phyloP scores from a whole-genome alignment of 2,329 filamentous ascomycete genomes.

The Calonectria multiphialidica region DNA sequence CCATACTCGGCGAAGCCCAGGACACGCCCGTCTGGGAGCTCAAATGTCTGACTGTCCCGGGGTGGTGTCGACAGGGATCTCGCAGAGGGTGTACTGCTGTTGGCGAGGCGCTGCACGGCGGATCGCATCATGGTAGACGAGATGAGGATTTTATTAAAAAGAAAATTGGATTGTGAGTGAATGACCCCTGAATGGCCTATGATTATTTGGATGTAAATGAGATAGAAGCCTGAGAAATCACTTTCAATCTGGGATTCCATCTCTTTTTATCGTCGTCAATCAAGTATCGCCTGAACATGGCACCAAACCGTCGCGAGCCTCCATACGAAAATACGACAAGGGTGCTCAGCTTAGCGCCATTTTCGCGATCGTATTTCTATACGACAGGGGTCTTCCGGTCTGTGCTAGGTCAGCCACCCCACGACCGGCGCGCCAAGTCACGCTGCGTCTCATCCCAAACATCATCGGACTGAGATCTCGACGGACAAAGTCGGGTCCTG shows the following conservation, averaged over 20 bases:
- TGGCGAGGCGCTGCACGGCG: background rate
- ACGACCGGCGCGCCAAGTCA: background rate
- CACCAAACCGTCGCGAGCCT: background rate
- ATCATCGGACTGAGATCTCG: background rate
- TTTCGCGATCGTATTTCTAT: background rate
- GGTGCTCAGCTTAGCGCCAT: background rate
- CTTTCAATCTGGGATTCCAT: background rate
- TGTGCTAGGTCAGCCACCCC: background rate
- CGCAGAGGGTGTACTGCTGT: background rate
- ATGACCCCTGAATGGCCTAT: background rate
- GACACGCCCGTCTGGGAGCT: constrained; percentile 53
- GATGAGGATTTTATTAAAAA: background rate
- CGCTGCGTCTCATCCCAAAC: background rate
- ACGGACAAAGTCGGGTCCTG: background rate
- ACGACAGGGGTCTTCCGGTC: background rate
- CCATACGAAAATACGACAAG: constrained; percentile 2
- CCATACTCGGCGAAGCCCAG: constrained; percentile 58
- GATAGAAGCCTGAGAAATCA: too few species aligned
- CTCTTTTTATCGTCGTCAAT: background rate
- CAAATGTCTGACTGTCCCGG: constrained; percentile 42
- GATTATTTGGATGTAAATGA: background rate
- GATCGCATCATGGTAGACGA: background rate
- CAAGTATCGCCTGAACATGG: background rate
- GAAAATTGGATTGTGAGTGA: too few species aligned
- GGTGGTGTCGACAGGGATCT: constrained; percentile 10